These are phyloP conservation scores for Vicia sativa DNA, from an alignment of 306 rosid genomes.

Conservation along the genomic window DNA sequence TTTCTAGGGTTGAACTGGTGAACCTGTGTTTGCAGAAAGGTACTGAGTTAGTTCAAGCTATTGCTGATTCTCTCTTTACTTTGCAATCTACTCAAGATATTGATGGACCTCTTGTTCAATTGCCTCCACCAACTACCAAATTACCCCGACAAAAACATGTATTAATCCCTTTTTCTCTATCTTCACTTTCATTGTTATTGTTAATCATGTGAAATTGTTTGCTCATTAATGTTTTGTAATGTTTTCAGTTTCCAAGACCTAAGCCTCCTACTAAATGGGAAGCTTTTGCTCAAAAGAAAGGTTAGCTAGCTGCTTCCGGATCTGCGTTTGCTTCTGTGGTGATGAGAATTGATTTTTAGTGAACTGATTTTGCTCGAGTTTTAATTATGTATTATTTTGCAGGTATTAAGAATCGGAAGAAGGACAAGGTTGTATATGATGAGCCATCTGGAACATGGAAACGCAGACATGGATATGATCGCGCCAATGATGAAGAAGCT, in stretches of 20 bases:
- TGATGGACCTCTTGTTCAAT: slow-evolving; percentile 79
- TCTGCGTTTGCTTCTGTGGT: neutral
- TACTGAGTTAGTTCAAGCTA: slow-evolving; percentile 77
- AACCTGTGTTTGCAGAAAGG: slow-evolving; percentile 64
- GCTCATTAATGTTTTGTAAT: slow-evolving; percentile 29
- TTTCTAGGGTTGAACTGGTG: slow-evolving; percentile 63
- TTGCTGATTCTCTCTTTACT: slow-evolving; percentile 67
- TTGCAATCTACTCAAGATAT: slow-evolving; percentile 72
- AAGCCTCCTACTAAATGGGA: slow-evolving; percentile 96
- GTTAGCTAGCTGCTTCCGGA: slow-evolving; percentile 49
- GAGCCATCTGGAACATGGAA: slow-evolving; percentile 80
- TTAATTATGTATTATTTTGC: slow-evolving; percentile 31
- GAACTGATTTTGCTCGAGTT: neutral
- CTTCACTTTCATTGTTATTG: neutral
- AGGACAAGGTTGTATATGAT: slow-evolving; percentile 69
- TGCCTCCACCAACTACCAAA: slow-evolving; percentile 70
- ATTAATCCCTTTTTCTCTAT: neutral
- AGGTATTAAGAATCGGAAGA: slow-evolving; percentile 81
- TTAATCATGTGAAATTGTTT: neutral
- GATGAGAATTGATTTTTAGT: slow-evolving; percentile 4
- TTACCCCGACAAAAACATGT: slow-evolving; percentile 91
- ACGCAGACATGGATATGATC: slow-evolving; percentile 83
- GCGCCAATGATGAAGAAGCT: slow-evolving; percentile 80
- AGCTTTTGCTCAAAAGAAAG: slow-evolving; percentile 74
- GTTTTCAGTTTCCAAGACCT: slow-evolving; percentile 73